These are phyloP conservation scores for Sabuloglossum arenarium DNA, from an alignment of 495 filamentous ascomycete species.

Conservation along the genomic window DNA sequence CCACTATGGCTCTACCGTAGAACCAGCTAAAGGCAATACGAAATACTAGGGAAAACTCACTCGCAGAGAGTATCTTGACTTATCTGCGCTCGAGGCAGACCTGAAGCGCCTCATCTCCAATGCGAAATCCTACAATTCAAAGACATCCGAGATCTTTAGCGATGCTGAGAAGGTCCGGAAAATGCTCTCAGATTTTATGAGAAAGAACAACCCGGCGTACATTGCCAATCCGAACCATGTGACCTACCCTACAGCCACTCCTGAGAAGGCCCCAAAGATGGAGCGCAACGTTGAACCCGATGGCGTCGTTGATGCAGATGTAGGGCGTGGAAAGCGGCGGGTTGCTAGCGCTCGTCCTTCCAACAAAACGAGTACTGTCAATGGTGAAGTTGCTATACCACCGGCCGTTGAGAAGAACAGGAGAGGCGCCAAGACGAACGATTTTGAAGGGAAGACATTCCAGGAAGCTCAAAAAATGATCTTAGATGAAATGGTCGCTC, in stretches of 20 bases:
- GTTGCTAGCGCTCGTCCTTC: neutral
- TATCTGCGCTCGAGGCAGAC: slow-evolving; percentile 47
- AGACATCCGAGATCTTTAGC: slow-evolving; percentile 39
- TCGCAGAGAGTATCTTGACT: slow-evolving; percentile 34
- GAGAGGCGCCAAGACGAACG: neutral
- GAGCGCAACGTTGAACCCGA: slow-evolving; percentile 13
- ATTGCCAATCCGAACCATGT: slow-evolving; percentile 31
- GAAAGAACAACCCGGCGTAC: slow-evolving; percentile 53
- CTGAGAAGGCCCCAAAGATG: slow-evolving; percentile 13
- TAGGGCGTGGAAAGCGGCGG: slow-evolving; percentile 8
- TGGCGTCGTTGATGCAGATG: slow-evolving; percentile 11
- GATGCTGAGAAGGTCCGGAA: slow-evolving; percentile 62
- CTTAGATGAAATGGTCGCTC: slow-evolving; percentile 40
- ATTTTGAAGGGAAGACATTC: slow-evolving; percentile 37
- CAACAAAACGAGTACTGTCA: neutral
- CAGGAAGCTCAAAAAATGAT: slow-evolving; percentile 71
- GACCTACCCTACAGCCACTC: slow-evolving; percentile 41
- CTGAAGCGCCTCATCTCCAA: slow-evolving; percentile 61
- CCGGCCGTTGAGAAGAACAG: neutral
- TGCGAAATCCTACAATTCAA: slow-evolving; percentile 51
- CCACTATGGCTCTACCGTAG: neutral
- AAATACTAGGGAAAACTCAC: slow-evolving; percentile 32
- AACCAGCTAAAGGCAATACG: neutral
- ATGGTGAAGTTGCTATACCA: neutral
- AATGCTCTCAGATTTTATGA: slow-evolving; percentile 53